Percentiles rank a stretch among this genome's conserved stretches.
Conservation (phyloP, 768 basidiomycete species). For the Tubosaeta sp. region DNA sequence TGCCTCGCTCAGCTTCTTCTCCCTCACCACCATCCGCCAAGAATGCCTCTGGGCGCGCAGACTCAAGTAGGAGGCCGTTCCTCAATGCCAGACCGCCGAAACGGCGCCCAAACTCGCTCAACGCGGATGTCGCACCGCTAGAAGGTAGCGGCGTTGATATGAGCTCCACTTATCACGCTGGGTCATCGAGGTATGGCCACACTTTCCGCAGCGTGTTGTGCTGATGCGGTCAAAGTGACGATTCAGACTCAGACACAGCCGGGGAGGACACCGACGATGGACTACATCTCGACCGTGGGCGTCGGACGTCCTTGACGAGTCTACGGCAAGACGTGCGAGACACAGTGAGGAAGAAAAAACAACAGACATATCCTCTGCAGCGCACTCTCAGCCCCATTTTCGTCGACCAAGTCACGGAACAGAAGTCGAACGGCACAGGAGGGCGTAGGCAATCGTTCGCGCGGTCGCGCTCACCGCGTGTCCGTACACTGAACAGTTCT, state of each 20-base stretch:
- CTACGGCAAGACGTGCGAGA: conserved; percentile 25
- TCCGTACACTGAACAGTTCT: conserved; percentile 32
- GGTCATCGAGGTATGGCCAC: conserved; percentile 67
- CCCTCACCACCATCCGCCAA: conserved; percentile 66
- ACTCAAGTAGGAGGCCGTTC: conserved; percentile 38
- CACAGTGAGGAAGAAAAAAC: conserved; percentile 26
- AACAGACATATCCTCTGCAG: conserved; percentile 21
- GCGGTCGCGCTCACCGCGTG: conserved; percentile 67
- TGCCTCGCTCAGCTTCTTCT: conserved; percentile 77
- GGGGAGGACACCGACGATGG: conserved; percentile 60
- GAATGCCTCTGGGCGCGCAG: conserved; percentile 48
- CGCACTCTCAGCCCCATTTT: conserved; percentile 22
- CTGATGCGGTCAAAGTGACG: conserved; percentile 39
- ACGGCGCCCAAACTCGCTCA: conserved; percentile 25
- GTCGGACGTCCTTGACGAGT: conserved; percentile 33
- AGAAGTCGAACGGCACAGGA: conserved; percentile 31
- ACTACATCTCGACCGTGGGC: conserved; percentile 39
- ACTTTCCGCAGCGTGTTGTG: background rate
- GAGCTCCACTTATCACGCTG: conserved; percentile 86
- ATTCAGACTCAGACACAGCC: conserved; percentile 47
- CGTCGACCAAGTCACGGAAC: conserved; percentile 29
- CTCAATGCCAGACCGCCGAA: conserved; percentile 26
- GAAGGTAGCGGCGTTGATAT: conserved; percentile 48
- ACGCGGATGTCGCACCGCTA: conserved; percentile 16
- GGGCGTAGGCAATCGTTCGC: conserved; percentile 51